A percentile compares a stretch with the other conserved stretches of the same genome.
phyloP scores from a whole-genome alignment of 2,329 filamentous ascomycete species.

The Diaporthe nobilis region DNA sequence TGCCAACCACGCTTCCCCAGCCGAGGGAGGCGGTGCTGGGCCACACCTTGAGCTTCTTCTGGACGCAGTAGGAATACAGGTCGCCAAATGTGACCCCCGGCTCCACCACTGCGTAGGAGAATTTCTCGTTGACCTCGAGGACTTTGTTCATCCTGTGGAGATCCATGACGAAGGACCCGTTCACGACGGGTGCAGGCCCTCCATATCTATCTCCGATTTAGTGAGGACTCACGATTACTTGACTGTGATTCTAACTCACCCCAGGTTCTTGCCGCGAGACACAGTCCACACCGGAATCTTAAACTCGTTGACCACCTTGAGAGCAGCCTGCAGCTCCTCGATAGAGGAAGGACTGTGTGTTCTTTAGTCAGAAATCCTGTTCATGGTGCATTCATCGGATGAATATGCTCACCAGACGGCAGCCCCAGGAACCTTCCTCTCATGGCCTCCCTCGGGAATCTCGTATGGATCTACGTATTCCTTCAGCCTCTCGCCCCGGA shows the following conservation, averaged over 20 bases:
- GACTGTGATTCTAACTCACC: conserved; percentile 46
- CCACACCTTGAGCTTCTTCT: conserved; percentile 59
- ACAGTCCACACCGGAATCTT: conserved; percentile 51
- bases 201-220: conserved; percentile 56
- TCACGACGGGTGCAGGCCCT: conserved; percentile 61
- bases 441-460: conserved; percentile 55
- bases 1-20: conserved; percentile 64
- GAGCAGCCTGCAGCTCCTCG: conserved; percentile 50
- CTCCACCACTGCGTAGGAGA: conserved; percentile 61
- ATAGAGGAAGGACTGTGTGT: conserved; percentile 51
- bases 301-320: conserved; percentile 53
- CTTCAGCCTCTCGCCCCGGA: conserved; percentile 53
- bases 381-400: no score
- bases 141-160: conserved; percentile 61
- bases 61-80: conserved; percentile 57
- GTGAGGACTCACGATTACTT: neutral
- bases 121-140: conserved; percentile 59
- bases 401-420: conserved; percentile 54
- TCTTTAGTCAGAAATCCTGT: neutral
- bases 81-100: conserved; percentile 62
- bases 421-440: conserved; percentile 58
- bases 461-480: conserved; percentile 65
- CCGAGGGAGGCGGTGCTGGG: conserved; percentile 63
- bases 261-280: conserved; percentile 59
- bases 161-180: conserved; percentile 61